phyloP scores from a whole-genome alignment of 306 rosid species.

The Cicer cuneatum region DNA sequence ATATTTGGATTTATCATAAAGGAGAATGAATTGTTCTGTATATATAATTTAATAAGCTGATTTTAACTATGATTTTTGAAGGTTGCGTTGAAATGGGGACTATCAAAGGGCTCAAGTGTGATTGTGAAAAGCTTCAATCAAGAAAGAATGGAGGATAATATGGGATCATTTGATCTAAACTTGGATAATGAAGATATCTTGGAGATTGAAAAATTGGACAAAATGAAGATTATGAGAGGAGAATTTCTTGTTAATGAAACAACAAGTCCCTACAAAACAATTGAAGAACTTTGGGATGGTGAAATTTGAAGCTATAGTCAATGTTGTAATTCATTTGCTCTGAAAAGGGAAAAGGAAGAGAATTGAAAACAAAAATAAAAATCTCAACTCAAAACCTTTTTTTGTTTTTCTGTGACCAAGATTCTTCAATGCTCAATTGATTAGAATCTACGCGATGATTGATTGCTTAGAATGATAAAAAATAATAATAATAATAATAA shows the following conservation, averaged over 20 bases:
- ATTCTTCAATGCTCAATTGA: neutral
- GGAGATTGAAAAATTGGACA: constrained; percentile 69
- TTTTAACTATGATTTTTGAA: constrained; percentile 24
- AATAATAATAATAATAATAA: too few relatives aligned
- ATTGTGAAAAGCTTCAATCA: constrained; percentile 82
- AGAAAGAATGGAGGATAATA: constrained; percentile 74
- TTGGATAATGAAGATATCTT: constrained; percentile 66
- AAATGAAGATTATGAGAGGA: constrained; percentile 87
- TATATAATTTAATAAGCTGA: neutral
- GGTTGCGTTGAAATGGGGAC: constrained; percentile 87
- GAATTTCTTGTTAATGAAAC: constrained; percentile 78
- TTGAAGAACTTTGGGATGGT: constrained; percentile 79
- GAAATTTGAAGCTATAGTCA: constrained; percentile 61
- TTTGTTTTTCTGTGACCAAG: neutral
- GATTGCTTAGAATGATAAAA: constrained; percentile 12
- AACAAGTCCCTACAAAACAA: constrained; percentile 81
- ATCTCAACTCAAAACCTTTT: neutral
- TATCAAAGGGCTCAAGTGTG: constrained; percentile 81
- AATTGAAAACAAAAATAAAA: neutral
- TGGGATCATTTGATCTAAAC: constrained; percentile 57
- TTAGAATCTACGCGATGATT: neutral
- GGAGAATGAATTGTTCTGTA: neutral
- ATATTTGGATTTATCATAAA: constrained; percentile 16
- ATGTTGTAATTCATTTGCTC: constrained; percentile 6
- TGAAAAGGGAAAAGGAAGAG: neutral